Evolutionary conservation across 345 rosid genomes (phyloP).

Genomic region (Populus tremula): DNA sequence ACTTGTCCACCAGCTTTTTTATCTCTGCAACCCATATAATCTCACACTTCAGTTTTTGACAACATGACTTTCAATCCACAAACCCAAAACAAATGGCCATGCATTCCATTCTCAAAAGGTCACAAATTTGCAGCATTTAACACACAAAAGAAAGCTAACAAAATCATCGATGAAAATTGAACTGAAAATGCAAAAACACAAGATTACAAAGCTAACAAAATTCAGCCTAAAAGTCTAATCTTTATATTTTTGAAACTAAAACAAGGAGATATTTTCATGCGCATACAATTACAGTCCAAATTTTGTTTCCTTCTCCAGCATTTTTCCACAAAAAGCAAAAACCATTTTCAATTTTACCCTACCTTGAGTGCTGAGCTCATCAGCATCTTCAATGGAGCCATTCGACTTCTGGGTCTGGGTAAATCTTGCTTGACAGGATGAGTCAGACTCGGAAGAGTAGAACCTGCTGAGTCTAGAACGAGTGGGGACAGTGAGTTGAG

Average conservation of each 20-base stretch:
- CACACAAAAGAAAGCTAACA: too few relatives aligned
- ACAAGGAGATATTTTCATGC: too few relatives aligned
- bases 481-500: constrained; percentile 1
- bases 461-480: constrained; percentile 28
- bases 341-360: not conserved
- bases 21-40: constrained; percentile 42
- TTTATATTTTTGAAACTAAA: too few relatives aligned
- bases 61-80: not conserved
- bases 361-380: constrained; percentile 45
- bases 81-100: not conserved
- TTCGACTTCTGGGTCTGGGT: constrained; percentile 8
- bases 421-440: not conserved
- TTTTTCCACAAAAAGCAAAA: not conserved
- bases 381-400: constrained; percentile 15
- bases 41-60: not conserved
- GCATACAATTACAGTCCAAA: not conserved
- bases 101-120: not conserved
- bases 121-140: too few relatives aligned
- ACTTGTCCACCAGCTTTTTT: constrained; percentile 45
- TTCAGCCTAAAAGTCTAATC: too few relatives aligned
- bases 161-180: too few relatives aligned
- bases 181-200: too few relatives aligned
- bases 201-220: too few relatives aligned
- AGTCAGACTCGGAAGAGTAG: constrained; percentile 36
- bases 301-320: not conserved